Conservation (phyloP, 176 grass and related monocot genomes). For the Rhynchospora tenuis region DNA sequence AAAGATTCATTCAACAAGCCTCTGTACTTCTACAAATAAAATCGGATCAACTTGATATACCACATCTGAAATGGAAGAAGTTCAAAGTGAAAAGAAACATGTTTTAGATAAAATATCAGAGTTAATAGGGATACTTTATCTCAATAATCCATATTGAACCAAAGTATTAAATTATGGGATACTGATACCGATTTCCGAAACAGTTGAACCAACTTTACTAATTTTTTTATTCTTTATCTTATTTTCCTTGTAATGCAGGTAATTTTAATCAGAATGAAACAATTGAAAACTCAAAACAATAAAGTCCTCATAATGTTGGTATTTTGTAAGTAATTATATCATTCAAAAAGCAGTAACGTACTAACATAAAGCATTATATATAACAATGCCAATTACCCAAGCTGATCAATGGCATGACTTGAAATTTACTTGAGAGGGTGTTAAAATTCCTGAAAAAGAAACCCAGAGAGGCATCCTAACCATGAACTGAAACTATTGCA, state of each 20-base stretch:
- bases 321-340: background rate
- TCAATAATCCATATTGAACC: too few relatives aligned
- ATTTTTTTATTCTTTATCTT: background rate
- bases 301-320: background rate
- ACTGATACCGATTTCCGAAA: background rate
- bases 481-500: conserved; percentile 44
- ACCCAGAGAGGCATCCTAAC: conserved; percentile 43
- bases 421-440: conserved; percentile 36
- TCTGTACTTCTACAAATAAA: conserved; percentile 57
- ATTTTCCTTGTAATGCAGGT: background rate
- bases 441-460: conserved; percentile 55
- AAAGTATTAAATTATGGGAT: background rate
- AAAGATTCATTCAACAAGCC: conserved; percentile 18
- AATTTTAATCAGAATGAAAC: too few relatives aligned
- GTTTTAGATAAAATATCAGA: background rate
- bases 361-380: background rate
- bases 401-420: conserved; percentile 47
- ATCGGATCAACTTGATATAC: conserved; percentile 49
- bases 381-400: conserved; percentile 29
- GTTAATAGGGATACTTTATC: too few relatives aligned
- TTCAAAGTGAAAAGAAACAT: background rate
- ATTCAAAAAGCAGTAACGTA: background rate
- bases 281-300: too few relatives aligned
- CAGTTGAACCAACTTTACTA: background rate
- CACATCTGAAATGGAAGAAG: conserved; percentile 39